These are phyloP conservation scores for Apiospora rasikravindrae DNA, from an alignment of 2,329 filamentous ascomycete species.

Conservation along the genomic window DNA sequence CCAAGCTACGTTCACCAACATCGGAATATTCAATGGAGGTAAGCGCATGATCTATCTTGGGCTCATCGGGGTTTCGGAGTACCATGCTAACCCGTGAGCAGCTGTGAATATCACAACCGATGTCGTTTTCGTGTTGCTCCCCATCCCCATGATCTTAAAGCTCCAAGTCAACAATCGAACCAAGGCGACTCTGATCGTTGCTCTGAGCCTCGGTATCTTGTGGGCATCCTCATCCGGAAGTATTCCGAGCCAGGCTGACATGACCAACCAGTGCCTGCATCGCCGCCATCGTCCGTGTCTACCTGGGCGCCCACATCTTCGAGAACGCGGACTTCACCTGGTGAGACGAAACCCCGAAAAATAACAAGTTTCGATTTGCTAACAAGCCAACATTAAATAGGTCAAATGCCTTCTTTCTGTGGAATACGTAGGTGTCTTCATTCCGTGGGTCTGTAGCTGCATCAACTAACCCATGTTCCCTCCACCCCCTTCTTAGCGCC, in stretches of 20 bases:
- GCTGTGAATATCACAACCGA: slow-evolving; percentile 25
- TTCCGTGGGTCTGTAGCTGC: too few species aligned
- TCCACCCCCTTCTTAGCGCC: slow-evolving; percentile 14
- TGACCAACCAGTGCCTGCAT: slow-evolving; percentile 14
- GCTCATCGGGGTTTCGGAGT: not conserved
- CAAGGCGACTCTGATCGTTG: slow-evolving; percentile 18
- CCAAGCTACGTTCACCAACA: slow-evolving; percentile 15
- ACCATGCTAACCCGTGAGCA: not conserved
- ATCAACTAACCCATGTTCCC: not conserved
- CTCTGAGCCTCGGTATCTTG: slow-evolving; percentile 23
- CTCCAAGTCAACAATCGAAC: slow-evolving; percentile 23
- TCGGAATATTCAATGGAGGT: slow-evolving; percentile 22
- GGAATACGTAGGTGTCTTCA: slow-evolving; percentile 21
- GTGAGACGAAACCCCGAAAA: not conserved
- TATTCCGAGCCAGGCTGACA: too few species aligned
- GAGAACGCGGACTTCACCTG: slow-evolving; percentile 20
- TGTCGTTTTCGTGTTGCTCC: slow-evolving; percentile 21
- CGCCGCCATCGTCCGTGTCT: slow-evolving; percentile 20
- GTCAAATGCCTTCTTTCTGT: slow-evolving; percentile 21
- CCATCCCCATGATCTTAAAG: slow-evolving; percentile 22
- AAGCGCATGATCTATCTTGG: not conserved
- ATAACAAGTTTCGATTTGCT: not conserved
- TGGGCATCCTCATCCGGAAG: not conserved
- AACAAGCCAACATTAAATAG: not conserved
- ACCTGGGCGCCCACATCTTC: slow-evolving; percentile 19